Base-by-base conservation (phyloP, 768 basidiomycete genomes). In the Kwoniella europaea region DNA sequence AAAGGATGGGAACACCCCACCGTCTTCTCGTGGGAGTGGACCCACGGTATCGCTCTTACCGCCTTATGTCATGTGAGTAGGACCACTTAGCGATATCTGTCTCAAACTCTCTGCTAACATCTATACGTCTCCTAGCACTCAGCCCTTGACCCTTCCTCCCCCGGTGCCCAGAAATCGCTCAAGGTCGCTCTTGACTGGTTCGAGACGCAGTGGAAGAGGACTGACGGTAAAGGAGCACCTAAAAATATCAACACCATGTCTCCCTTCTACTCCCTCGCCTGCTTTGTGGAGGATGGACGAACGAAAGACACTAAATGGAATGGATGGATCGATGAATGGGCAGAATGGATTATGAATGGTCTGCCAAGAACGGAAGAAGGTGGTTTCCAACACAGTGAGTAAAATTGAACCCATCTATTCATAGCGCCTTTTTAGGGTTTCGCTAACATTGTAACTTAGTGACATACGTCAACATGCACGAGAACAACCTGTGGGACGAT, bases 231-330 rank as follows among this genome's bases (percentile, higher is more conserved):
- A 65, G 88, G 88, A 10, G 88, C 87, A 13, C 87, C 87, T 22
- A 88, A 88, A 86, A 88, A 88, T 74, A 87, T 88, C 67, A 88
- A 88, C 79, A 88, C 88, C 18, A 87, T 88, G 86, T 86, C 87
- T 4, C 86, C 88, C 0, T 83, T 89, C 53, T 82, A 82, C 64
- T 69, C 67, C 6, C 71, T 82, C 16, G 72, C 79, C 2, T 67
- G 74, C 16, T 65, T 79, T 20, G 56, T 82, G 15, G 65, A 69
- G 43, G 74, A 79, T 52, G 75, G 74, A 41, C 65, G 63, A 46
- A 63, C 76, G 24, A 73, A 68, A 58, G 75, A 76, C 46, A 63
- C 74, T 43, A 71, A 69, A 53, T 81, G 79, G 80, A 55, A 71
- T 16, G 67, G 41, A 15, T 82, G 82, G 82, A 68, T 76, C 35